A percentile compares a stretch with the other conserved stretches of the same genome.
These are phyloP conservation scores for Leersia perrieri DNA, from an alignment of 176 grass and related monocot genomes.

Conservation along the genomic window DNA sequence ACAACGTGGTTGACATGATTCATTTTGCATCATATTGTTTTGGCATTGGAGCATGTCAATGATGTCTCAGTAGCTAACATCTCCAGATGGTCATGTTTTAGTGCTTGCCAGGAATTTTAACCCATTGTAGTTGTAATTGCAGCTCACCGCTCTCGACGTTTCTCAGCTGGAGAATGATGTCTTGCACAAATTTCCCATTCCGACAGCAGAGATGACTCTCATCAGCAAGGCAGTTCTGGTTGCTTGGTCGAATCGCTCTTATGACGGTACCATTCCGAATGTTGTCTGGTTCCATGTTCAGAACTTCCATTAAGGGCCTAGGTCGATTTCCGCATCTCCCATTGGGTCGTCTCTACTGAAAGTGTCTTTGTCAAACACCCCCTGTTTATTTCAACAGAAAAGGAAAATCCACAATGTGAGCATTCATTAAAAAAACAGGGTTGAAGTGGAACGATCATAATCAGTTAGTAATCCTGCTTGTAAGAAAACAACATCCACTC, in stretches of 20 bases:
- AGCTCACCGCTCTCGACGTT: slow-evolving; percentile 91
- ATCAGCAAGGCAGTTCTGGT: slow-evolving; percentile 55
- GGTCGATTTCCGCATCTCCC: slow-evolving; percentile 59
- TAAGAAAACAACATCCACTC: not conserved
- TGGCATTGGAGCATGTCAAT: not conserved
- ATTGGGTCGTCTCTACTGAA: slow-evolving; percentile 65
- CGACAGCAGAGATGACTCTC: slow-evolving; percentile 69
- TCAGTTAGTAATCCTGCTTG: not conserved
- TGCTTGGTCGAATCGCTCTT: slow-evolving; percentile 13
- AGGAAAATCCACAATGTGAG: not conserved
- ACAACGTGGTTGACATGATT: slow-evolving; percentile 1
- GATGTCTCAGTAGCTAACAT: not conserved
- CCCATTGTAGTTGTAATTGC: slow-evolving; percentile 71
- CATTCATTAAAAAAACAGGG: not conserved
- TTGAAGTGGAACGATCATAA: not conserved
- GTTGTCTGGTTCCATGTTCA: slow-evolving; percentile 12
- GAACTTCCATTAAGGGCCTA: slow-evolving; percentile 31
- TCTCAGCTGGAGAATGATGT: slow-evolving; percentile 69
- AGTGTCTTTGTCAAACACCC: slow-evolving; percentile 66
- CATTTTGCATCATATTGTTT: not conserved
- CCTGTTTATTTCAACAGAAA: not conserved
- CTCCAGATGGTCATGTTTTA: not conserved
- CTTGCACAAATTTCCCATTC: slow-evolving; percentile 52
- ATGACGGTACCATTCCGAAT: slow-evolving; percentile 37
- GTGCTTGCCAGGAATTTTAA: slow-evolving; percentile 28